Conservation (phyloP, 495 filamentous ascomycete species). For the Tricharina praecox region DNA sequence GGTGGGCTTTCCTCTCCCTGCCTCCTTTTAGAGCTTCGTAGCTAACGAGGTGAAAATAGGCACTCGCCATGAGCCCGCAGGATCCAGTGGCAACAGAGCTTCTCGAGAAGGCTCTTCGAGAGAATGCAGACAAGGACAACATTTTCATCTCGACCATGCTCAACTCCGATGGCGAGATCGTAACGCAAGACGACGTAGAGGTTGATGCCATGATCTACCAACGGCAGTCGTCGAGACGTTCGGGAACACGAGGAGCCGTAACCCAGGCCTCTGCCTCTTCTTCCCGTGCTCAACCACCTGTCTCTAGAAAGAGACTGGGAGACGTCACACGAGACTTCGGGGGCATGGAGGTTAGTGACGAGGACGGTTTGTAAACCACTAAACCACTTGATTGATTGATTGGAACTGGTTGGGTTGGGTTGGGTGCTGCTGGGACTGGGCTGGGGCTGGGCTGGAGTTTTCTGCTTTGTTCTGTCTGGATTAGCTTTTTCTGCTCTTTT, state of each 20-base stretch:
- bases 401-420: too few relatives aligned
- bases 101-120: conserved; percentile 53
- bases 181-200: conserved; percentile 21
- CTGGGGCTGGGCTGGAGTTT: too few relatives aligned
- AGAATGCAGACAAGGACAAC: conserved; percentile 36
- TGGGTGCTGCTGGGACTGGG: too few relatives aligned
- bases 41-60: conserved; percentile 37
- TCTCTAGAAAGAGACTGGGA: conserved; percentile 17
- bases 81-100: conserved; percentile 62
- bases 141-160: conserved; percentile 15
- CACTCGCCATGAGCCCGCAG: conserved; percentile 49
- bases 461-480: too few relatives aligned
- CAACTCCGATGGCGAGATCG: conserved; percentile 19
- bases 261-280: too few relatives aligned
- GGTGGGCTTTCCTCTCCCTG: conserved; percentile 10
- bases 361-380: conserved; percentile 11
- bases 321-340: conserved; percentile 24
- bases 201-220: conserved; percentile 16
- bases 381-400: too few relatives aligned
- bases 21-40: too few relatives aligned
- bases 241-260: too few relatives aligned
- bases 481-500: too few relatives aligned
- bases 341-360: conserved; percentile 24
- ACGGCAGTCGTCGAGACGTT: conserved; percentile 7
- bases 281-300: conserved; percentile 7